Evolutionary conservation across 2,329 filamentous ascomycete species (phyloP), one percentile per base, ranked within the genome.

Genomic region (Drechslera avenae): DNA sequence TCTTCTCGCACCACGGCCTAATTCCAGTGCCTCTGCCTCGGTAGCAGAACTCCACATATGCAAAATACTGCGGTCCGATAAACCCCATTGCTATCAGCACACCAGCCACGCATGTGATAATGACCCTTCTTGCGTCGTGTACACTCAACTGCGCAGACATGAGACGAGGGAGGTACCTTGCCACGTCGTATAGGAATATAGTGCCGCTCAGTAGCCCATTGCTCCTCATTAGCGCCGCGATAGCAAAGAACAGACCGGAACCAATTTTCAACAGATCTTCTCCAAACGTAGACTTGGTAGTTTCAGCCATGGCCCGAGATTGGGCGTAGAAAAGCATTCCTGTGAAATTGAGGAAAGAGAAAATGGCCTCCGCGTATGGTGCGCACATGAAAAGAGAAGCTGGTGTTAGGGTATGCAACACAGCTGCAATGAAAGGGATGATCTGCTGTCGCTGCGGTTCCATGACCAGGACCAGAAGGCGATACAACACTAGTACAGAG

Each of bases 311-410:
- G 28, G 36, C 58, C 32, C 40, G 64, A 33, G 64, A 77, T 36
- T 80, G 78, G 1, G 83, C 82, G 69, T 93, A 94, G 39, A 88
- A 71, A 23, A 89, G 80, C 64, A 86, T 86, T 1, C 91, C 94
- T 0, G 80, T 61, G 63, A 97, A 90, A 33, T 88, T 89, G 28
- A 96, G 77, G 17, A 89, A 78, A 0, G 93, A 86, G 72, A 91
- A 97, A 0, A 87, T 73, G 56, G 88, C 85, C 76, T 99, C 94
- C 8, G 85, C 82, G 72, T 94, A 96, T 0, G 93, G 91, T 0
- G 92, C 88, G 0, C 88, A 92, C 14, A 99, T 82, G 69, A 99
- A 97, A 2, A 97, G 75, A 0, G 93, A 93, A 0, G 89, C 94
- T 0, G 94, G 93, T 0, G 90, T 94, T 40, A 97, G 68, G 47